These are phyloP conservation scores for Acmispon strigosus DNA, from an alignment of 306 rosid species.

Conservation along the genomic window DNA sequence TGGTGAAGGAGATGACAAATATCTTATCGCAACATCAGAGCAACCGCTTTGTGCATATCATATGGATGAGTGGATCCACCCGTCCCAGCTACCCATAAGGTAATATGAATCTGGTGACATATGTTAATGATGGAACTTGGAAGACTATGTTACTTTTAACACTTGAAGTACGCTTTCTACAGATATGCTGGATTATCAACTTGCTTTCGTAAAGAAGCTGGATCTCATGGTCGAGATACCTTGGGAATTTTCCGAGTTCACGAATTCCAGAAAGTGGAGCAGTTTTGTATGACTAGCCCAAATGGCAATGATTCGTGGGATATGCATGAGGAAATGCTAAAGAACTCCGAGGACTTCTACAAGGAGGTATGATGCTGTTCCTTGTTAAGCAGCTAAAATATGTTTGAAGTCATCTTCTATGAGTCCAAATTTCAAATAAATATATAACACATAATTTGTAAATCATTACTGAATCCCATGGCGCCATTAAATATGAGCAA, in stretches of 20 bases:
- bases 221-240: constrained; percentile 96
- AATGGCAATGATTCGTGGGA: constrained; percentile 81
- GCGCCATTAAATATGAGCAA: neutral
- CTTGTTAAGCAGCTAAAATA: neutral
- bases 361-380: constrained; percentile 33
- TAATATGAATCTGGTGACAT: constrained; percentile 6
- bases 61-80: constrained; percentile 94
- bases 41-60: constrained; percentile 93
- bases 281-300: constrained; percentile 84
- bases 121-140: neutral
- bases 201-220: constrained; percentile 99
- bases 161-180: constrained; percentile 8
- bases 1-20: constrained; percentile 99
- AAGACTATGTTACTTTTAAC: neutral
- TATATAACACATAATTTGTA: neutral
- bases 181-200: constrained; percentile 96
- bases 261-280: constrained; percentile 95
- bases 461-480: too few relatives aligned
- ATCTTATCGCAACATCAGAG: constrained; percentile 94
- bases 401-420: neutral
- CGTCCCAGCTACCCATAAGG: constrained; percentile 85
- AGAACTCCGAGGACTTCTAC: constrained; percentile 88
- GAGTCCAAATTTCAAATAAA: neutral
- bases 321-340: constrained; percentile 95
- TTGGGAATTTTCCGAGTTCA: constrained; percentile 92